Percentiles rank a stretch among this genome's conserved stretches.
These are phyloP conservation scores for Solanum hybrid DNA, from an alignment of 305 asterid species.

Conservation along the genomic window DNA sequence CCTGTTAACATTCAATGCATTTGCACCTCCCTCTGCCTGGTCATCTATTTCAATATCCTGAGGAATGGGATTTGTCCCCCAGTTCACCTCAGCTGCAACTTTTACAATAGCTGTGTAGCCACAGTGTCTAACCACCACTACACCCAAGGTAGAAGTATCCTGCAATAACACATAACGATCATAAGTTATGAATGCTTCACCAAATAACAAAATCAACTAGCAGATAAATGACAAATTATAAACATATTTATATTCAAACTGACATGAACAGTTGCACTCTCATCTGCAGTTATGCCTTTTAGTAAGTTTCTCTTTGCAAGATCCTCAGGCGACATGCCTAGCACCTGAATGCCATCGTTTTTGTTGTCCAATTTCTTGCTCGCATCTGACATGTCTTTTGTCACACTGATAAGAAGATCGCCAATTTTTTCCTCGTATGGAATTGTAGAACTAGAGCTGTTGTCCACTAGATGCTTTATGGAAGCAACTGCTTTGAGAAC, in stretches of 20 bases:
- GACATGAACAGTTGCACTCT: conserved; percentile 83
- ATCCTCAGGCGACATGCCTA: conserved; percentile 54
- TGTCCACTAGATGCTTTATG: conserved; percentile 39
- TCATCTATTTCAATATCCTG: conserved; percentile 68
- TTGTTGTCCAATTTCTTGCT: conserved; percentile 62
- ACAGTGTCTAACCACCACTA: conserved; percentile 74
- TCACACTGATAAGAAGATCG: conserved; percentile 48
- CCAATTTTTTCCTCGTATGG: conserved; percentile 52
- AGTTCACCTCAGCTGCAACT: conserved; percentile 55
- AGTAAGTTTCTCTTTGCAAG: conserved; percentile 67
- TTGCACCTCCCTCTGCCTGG: conserved; percentile 87
- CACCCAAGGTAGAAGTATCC: conserved; percentile 81
- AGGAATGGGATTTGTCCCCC: conserved; percentile 47
- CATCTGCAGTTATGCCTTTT: conserved; percentile 90
- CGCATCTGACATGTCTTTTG: conserved; percentile 61
- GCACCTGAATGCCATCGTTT: conserved; percentile 64
- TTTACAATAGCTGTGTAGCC: conserved; percentile 68
- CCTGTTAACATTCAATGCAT: conserved; percentile 77
- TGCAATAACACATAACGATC: conserved; percentile 18
- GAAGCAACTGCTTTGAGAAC: conserved; percentile 61
- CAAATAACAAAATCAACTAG: neutral
- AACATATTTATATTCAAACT: conserved; percentile 7
- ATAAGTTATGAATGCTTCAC: conserved; percentile 6
- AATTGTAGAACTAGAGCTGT: conserved; percentile 18
- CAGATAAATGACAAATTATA: neutral